Evolutionary conservation across 78 protist species (phyloP), one percentile per base, ranked within the genome.

Genomic region (Dictyostelium purpureum): DNA sequence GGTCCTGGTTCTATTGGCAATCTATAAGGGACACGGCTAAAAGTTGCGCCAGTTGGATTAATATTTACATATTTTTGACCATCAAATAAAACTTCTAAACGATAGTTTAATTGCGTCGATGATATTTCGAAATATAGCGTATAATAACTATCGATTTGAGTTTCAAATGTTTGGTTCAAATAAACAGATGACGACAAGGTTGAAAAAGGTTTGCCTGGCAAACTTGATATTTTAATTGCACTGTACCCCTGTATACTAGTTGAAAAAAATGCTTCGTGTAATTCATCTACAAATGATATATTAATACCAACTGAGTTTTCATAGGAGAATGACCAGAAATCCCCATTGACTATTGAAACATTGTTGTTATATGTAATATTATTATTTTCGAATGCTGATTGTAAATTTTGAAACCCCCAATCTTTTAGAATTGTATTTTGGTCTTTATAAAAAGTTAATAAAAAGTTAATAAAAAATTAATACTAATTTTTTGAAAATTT

Each of bases 351-450:
- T 1, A 24, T 2, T 24, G 66, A 26, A 28, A 57, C 26, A 57
- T 57, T 26, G 26, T 24, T 26, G 21, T 28, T 0, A 40, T n/a
- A 3, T 6, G 56, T 31, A 45, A 24, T 10, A 47, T 28, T 47
- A 35, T 6, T 26, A 2, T 24, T 26, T 16, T 2, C 5, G 28
- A 26, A 40, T 24, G 56, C 24, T 45, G n/a, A 18, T 45, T 7
- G 14, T 37, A 73, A 73, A 10, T 73, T 16, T 47, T 45, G 7
- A 47, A 73, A 73, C 0, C 79, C 79, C 79, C 79, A 73, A 73
- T 73, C 79, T 73, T 28, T 28, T 37, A 52, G 1, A 16, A 73
- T 28, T 6, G 47, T 73, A 16, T 73, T 33, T 49, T 73, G 35
- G 16, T 73, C 79, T 73, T 26, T n/a, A 43, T n/a, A 70, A 70